Evolutionary conservation across 2,329 filamentous ascomycete genomes (phyloP).

Genomic region (Phaeosphaeria sp.): DNA sequence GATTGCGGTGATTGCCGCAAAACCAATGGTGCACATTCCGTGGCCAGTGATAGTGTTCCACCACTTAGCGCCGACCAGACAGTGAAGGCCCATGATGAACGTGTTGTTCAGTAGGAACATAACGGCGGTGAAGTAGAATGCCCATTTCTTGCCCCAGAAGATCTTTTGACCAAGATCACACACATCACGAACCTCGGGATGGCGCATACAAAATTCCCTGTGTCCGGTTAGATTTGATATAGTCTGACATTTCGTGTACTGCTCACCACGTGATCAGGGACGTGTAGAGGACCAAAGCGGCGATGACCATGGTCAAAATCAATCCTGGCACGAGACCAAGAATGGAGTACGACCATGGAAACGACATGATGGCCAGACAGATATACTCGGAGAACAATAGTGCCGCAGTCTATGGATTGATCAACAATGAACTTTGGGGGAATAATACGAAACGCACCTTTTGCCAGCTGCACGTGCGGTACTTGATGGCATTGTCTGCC

Average conservation of each 20-base stretch:
- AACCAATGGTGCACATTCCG: conserved; percentile 78
- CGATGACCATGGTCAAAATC: conserved; percentile 81
- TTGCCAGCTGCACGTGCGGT: conserved; percentile 91
- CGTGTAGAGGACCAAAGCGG: conserved; percentile 82
- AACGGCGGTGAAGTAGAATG: conserved; percentile 71
- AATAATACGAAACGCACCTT: conserved; percentile 62
- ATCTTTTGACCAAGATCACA: conserved; percentile 96
- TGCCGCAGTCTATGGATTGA: conserved; percentile 71
- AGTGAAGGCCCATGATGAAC: conserved; percentile 69
- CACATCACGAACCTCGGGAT: conserved; percentile 90
- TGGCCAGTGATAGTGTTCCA: conserved; percentile 84
- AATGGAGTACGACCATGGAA: conserved; percentile 89
- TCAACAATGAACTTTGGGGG: not conserved
- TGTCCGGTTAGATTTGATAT: conserved; percentile 10
- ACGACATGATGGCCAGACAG: conserved; percentile 91
- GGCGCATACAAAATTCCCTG: conserved; percentile 88
- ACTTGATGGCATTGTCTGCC: conserved; percentile 80
- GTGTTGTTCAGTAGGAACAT: conserved; percentile 88
- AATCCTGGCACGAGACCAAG: conserved; percentile 86
- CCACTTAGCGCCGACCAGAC: conserved; percentile 83
- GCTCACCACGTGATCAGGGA: conserved; percentile 69
- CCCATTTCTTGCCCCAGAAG: conserved; percentile 83
- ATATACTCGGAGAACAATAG: conserved; percentile 96
- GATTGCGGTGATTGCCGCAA: conserved; percentile 74
- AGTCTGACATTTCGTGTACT: not conserved